phyloP scores from a whole-genome alignment of 306 rosid species.

The Geum urbanum region DNA sequence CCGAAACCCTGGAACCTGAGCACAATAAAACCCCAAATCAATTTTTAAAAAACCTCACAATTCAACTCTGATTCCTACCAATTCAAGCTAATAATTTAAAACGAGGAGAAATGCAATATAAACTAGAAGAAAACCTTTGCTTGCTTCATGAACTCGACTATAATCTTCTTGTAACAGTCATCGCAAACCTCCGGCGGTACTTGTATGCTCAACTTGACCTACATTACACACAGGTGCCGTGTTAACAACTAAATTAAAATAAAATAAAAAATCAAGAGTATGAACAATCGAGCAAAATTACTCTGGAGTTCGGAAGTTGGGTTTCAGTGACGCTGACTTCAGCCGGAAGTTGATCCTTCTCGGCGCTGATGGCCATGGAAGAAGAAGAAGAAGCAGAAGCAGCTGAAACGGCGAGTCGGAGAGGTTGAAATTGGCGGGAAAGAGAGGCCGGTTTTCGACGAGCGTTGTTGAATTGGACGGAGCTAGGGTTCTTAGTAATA shows the following conservation, averaged over 20 bases:
- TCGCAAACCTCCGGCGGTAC: conserved; percentile 79
- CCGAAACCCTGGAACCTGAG: conserved; percentile 86
- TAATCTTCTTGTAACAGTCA: conserved; percentile 66
- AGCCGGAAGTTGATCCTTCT: conserved; percentile 58
- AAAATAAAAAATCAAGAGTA: neutral
- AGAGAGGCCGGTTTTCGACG: conserved; percentile 28
- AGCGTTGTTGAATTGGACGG: conserved; percentile 22
- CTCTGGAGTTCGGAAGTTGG: conserved; percentile 64
- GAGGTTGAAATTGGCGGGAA: conserved; percentile 35
- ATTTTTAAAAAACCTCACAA: neutral
- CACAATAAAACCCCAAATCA: conserved; percentile 11
- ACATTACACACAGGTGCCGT: conserved; percentile 17
- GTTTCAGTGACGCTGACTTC: conserved; percentile 56
- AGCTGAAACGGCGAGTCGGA: conserved; percentile 26
- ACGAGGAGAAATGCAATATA: neutral
- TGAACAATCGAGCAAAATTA: conserved; percentile 18
- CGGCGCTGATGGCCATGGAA: conserved; percentile 27
- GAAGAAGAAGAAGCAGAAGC: conserved; percentile 51
- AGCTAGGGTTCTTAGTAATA: conserved; percentile 15
- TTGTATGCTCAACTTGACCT: conserved; percentile 76
- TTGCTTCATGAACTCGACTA: conserved; percentile 69
- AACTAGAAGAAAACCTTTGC: conserved; percentile 50
- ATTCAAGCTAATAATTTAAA: conserved; percentile 5
- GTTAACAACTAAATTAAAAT: neutral
- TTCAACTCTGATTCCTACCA: neutral